Evolutionary conservation across 1,284 basidiomycete species (phyloP).

Genomic region (Malassezia caprae): DNA sequence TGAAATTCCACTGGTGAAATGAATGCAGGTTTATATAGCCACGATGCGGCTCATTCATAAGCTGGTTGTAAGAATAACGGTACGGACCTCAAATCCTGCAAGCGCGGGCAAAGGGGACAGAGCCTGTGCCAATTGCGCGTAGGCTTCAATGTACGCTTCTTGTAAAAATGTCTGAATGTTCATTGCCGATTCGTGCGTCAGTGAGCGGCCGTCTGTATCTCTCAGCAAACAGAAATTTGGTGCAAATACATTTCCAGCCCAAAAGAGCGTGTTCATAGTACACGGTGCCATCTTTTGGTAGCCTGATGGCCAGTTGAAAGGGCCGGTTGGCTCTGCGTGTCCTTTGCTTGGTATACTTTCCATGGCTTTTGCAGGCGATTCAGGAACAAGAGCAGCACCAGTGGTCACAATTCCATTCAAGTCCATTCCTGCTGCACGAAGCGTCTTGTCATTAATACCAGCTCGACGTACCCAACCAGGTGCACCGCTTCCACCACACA

Average conservation of each 20-base stretch:
- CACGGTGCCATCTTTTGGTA: slow-evolving; percentile 46
- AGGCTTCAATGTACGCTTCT: slow-evolving; percentile 67
- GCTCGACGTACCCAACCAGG: slow-evolving; percentile 56
- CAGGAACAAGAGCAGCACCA: slow-evolving; percentile 40
- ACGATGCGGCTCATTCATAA: slow-evolving; percentile 88
- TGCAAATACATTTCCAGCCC: slow-evolving; percentile 59
- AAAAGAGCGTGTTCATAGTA: slow-evolving; percentile 49
- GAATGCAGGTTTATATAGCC: slow-evolving; percentile 77
- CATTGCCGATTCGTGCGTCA: slow-evolving; percentile 21
- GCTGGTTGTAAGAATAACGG: slow-evolving; percentile 8
- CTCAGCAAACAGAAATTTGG: slow-evolving; percentile 52
- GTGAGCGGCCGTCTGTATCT: background rate
- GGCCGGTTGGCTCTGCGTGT: slow-evolving; percentile 28
- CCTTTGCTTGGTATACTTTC: slow-evolving; percentile 1
- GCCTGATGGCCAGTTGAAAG: slow-evolving; percentile 45
- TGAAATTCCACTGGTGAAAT: slow-evolving; percentile 74
- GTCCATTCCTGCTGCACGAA: slow-evolving; percentile 36
- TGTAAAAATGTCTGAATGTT: slow-evolving; percentile 73
- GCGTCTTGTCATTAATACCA: slow-evolving; percentile 18
- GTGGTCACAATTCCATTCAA: slow-evolving; percentile 24
- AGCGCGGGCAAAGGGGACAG: slow-evolving; percentile 68
- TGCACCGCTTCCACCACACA: slow-evolving; percentile 63
- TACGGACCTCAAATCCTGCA: slow-evolving; percentile 65
- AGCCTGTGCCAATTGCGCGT: slow-evolving; percentile 59
- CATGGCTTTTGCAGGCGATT: slow-evolving; percentile 6